These are phyloP conservation scores for Aquilaria yunnanensis DNA, from an alignment of 345 rosid genomes.

Conservation along the genomic window DNA sequence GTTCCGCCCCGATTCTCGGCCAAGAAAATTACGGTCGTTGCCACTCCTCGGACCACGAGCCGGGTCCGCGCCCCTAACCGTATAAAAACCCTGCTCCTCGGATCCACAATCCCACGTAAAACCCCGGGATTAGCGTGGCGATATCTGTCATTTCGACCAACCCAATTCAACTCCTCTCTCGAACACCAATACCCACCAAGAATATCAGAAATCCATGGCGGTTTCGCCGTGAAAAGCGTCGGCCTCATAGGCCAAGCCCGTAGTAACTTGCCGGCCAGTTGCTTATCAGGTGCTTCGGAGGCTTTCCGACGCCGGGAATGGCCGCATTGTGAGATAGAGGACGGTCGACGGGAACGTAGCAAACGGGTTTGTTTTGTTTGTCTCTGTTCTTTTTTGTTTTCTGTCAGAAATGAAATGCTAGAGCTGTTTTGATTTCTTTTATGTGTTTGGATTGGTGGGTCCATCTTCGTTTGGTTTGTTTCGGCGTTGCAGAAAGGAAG, in stretches of 20 bases:
- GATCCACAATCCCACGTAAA: background rate
- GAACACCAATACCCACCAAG: background rate
- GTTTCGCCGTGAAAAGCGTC: constrained; percentile 3
- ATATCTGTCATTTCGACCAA: background rate
- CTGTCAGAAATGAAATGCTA: no score
- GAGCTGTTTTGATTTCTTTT: background rate
- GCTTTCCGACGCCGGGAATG: background rate
- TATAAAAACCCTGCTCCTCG: no score
- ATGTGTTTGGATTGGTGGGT: constrained; percentile 2
- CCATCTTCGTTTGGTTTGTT: background rate
- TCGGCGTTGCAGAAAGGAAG: constrained; percentile 11
- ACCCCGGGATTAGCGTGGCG: constrained; percentile 3
- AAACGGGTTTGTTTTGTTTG: constrained; percentile 1
- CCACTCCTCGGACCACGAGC: no score
- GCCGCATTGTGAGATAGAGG: background rate
- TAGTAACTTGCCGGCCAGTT: background rate
- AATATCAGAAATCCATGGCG: no score
- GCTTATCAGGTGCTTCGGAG: background rate
- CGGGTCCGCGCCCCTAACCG: no score
- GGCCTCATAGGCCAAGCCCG: background rate
- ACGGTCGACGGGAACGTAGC: no score
- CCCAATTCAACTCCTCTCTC: background rate
- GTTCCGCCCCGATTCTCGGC: no score
- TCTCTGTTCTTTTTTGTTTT: background rate
- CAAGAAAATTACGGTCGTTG: no score